Evolutionary conservation across 23 red algal species (phyloP), one percentile per base, ranked within the genome.

Genomic region (Agarophyton chilense): DNA sequence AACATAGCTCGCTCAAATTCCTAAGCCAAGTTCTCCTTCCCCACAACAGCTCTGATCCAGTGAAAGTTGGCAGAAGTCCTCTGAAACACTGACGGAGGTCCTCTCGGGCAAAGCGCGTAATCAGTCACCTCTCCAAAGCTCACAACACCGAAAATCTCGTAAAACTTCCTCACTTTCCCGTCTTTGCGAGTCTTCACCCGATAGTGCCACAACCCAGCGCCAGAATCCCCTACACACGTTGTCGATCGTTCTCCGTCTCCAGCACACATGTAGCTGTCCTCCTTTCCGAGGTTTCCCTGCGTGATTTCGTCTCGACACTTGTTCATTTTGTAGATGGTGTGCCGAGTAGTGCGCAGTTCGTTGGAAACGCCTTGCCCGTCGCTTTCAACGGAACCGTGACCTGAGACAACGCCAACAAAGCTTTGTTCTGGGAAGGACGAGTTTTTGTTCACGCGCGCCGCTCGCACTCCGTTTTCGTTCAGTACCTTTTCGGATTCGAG

Each of bases 161-260:
- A 75, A 42, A 87, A 87, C 44, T 19, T 41, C 25, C 67, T 34
- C 62, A 54, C 53, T 36, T 35, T 55, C 5, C 82, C 82, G 18
- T 54, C 32, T 18, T 29, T 50, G 54, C 54, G 35, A 10, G 4
- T 9, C 33, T 36, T 73, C 51, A 75, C 32, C 10, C 82, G 82
- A 35, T 57, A 87, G 44, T 44, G 46, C 82, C 82, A 87, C 43
- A 87, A n/a, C 18, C 65, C 82, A 4, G 65, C 82, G 24, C 82
- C 82, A 73, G 82, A 87, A 25, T 87, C 82, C n/a, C 82, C 82
- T 5, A 87, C 82, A 28, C 82, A 87, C 29, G 82, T 87, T 38
- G 82, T 87, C 4, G 82, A 87, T 2, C 82, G 57, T 33, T 24
- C 67, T 16, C 82, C 67, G 68, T 87, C 61, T 10, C 82, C 82